Evolutionary conservation across 352 stramenopile species (phyloP).

Genomic region (Phytophthora pseudosyringae): DNA sequence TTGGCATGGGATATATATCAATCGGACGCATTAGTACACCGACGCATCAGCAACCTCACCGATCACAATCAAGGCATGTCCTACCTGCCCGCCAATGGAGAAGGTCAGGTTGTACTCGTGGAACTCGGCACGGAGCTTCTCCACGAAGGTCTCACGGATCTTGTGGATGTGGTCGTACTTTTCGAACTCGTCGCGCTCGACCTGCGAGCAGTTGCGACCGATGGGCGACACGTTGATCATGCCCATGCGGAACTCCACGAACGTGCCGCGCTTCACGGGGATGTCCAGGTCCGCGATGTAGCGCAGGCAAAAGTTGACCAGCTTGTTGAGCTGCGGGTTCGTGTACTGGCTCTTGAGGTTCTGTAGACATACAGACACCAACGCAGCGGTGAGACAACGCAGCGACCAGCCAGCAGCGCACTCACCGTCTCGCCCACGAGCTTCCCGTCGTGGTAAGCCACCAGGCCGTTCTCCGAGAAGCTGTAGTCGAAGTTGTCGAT

Average conservation of each 20-base stretch:
- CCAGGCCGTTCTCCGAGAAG: constrained; percentile 99
- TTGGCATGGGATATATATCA: background rate
- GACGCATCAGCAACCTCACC: too few species aligned
- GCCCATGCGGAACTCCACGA: constrained; percentile 98
- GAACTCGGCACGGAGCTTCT: constrained; percentile 95
- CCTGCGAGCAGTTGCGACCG: constrained; percentile 97
- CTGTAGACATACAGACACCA: constrained; percentile 46
- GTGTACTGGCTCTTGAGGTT: constrained; percentile 95
- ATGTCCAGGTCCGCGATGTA: constrained; percentile 96
- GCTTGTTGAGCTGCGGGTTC: constrained; percentile 97
- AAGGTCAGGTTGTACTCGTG: constrained; percentile 96
- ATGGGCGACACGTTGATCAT: constrained; percentile 99
- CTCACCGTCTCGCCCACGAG: constrained; percentile 90
- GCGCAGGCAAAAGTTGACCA: constrained; percentile 97
- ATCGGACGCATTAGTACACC: background rate
- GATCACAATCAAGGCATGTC: background rate
- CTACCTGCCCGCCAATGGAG: constrained; percentile 96
- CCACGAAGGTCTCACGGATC: constrained; percentile 96
- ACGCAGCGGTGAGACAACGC: background rate
- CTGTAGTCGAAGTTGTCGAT: constrained; percentile 98
- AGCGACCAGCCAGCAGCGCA: background rate
- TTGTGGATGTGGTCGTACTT: constrained; percentile 95
- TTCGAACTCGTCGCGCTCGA: constrained; percentile 98
- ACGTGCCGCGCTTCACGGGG: constrained; percentile 98
- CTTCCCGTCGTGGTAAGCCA: constrained; percentile 96